A percentile compares a stretch with the other conserved stretches of the same genome.
Conservation (phyloP, 805 yeast species). For the Candida multigemmis region DNA sequence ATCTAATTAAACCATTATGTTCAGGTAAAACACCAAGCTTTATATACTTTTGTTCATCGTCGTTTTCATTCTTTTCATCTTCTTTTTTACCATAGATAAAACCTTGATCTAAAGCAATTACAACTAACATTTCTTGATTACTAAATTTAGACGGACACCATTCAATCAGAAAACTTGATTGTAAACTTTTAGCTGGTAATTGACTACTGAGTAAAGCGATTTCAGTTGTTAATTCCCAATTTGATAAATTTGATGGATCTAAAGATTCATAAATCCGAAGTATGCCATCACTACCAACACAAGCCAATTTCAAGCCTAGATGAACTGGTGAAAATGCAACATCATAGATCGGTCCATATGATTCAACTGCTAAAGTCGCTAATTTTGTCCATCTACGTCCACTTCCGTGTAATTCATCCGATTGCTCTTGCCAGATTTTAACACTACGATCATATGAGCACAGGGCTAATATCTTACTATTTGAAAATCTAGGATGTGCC, state of each 20-base stretch:
- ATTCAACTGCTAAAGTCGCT: conserved; percentile 68
- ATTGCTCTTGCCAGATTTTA: conserved; percentile 84
- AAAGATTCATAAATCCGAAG: conserved; percentile 78
- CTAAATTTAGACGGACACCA: conserved; percentile 89
- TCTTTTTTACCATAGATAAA: conserved; percentile 44
- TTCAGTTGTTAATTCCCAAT: conserved; percentile 75
- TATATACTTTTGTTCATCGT: conserved; percentile 18
- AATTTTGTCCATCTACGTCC: conserved; percentile 78
- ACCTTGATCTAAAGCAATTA: conserved; percentile 82
- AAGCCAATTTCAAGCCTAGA: conserved; percentile 71
- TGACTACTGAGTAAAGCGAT: conserved; percentile 56
- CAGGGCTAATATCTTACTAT: conserved; percentile 74
- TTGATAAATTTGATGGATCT: conserved; percentile 80
- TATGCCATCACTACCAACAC: conserved; percentile 85
- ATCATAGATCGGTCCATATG: conserved; percentile 82
- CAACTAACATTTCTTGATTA: conserved; percentile 64
- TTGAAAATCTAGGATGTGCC: conserved; percentile 84
- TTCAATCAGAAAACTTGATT: conserved; percentile 74
- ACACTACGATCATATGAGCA: conserved; percentile 87
- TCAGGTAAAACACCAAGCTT: conserved; percentile 66
- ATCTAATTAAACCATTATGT: conserved; percentile 78
- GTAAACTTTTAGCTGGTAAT: conserved; percentile 67
- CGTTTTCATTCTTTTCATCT: conserved; percentile 1
- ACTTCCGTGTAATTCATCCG: conserved; percentile 64
- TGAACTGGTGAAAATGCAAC: conserved; percentile 85